Evolutionary conservation across 2,329 filamentous ascomycete genomes (phyloP).

Genomic region (Alternaria postmessia): DNA sequence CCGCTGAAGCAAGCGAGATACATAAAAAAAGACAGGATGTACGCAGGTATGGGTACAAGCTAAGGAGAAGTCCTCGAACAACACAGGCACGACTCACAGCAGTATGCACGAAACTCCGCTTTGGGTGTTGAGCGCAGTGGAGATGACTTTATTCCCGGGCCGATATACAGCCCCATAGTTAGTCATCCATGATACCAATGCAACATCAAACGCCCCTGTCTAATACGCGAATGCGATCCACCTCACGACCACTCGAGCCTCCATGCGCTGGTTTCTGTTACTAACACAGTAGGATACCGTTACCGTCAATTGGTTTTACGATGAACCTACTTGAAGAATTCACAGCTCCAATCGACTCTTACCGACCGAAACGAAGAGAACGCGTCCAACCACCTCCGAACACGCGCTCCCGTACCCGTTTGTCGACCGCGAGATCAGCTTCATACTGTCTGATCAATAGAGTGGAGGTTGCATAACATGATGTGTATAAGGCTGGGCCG

Average conservation of each 20-base stretch:
- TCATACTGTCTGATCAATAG: not conserved
- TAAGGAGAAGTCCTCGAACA: not conserved
- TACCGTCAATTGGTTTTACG: rapidly evolving
- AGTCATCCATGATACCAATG: not conserved
- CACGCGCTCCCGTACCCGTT: not conserved
- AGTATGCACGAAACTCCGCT: not conserved
- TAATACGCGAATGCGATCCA: not conserved
- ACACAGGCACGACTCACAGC: not conserved
- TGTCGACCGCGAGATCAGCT: not conserved
- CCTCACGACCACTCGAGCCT: not conserved
- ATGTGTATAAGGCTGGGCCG: not conserved
- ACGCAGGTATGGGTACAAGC: not conserved
- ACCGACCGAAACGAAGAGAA: not conserved
- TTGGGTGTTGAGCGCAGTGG: not conserved
- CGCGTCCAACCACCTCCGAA: not conserved
- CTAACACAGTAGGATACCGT: not conserved
- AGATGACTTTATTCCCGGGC: not conserved
- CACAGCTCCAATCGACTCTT: not conserved
- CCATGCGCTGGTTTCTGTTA: not conserved
- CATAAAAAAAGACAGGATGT: not conserved
- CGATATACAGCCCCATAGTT: not conserved
- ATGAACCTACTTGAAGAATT: not conserved
- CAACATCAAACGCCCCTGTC: not conserved
- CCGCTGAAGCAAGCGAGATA: not conserved
- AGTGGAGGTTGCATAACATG: not conserved